Conservation (phyloP, 768 basidiomycete species). For the Candolleomyces efflorescens region DNA sequence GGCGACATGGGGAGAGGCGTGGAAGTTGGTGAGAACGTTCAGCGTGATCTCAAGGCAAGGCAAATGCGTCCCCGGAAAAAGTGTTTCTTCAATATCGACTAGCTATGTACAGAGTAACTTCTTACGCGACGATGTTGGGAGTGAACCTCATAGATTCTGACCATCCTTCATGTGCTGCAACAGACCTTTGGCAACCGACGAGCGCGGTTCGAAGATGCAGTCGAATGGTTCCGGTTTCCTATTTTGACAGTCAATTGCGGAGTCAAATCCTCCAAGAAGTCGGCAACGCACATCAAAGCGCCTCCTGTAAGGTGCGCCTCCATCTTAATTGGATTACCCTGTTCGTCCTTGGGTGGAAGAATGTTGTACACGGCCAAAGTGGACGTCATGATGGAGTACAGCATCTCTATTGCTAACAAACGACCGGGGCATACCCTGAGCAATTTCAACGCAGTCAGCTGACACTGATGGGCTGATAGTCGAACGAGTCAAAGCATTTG, state of each 20-base stretch:
- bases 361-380: slow-evolving; percentile 15
- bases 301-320: slow-evolving; percentile 7
- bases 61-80: too few relatives aligned
- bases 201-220: not conserved
- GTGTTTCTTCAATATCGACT: too few relatives aligned
- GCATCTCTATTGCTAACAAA: slow-evolving; percentile 12
- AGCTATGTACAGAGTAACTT: too few relatives aligned
- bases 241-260: not conserved
- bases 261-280: not conserved
- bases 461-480: not conserved
- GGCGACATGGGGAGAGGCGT: too few relatives aligned
- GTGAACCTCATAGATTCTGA: too few relatives aligned
- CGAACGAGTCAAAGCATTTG: not conserved
- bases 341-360: slow-evolving; percentile 13
- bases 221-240: not conserved
- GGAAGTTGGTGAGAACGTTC: too few relatives aligned
- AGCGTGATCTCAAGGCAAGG: too few relatives aligned
- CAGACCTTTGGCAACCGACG: not conserved
- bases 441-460: not conserved
- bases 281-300: slow-evolving; percentile 1
- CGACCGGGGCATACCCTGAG: slow-evolving; percentile 17
- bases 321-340: slow-evolving; percentile 12
- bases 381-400: slow-evolving; percentile 14
- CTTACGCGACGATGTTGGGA: too few relatives aligned
- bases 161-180: slow-evolving; percentile 3